Percentiles rank a stretch among this genome's conserved stretches.
These are phyloP conservation scores for Cinchona pubescens DNA, from an alignment of 257 asterid species.

Conservation along the genomic window DNA sequence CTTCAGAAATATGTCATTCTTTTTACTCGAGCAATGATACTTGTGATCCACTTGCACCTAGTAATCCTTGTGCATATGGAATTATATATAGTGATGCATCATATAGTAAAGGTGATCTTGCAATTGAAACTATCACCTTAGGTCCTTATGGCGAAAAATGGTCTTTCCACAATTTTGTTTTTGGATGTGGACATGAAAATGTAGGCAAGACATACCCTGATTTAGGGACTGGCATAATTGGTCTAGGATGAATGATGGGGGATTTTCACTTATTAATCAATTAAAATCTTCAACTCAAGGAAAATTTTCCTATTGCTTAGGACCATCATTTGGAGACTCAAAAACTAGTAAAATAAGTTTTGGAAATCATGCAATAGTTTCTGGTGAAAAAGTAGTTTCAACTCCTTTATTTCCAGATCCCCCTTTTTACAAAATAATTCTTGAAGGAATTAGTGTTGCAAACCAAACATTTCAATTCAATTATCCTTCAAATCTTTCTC, in stretches of 20 bases:
- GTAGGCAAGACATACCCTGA: constrained; percentile 20
- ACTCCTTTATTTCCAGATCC: constrained; percentile 15
- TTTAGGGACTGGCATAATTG: constrained; percentile 15
- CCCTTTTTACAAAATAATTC: constrained; percentile 18
- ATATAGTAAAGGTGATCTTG: no score
- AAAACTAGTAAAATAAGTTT: constrained; percentile 33
- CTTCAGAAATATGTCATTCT: not conserved
- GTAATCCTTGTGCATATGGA: no score
- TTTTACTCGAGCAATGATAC: no score
- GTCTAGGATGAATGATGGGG: constrained; percentile 39
- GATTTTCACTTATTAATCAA: constrained; percentile 32
- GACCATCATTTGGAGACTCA: not conserved
- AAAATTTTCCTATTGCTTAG: constrained; percentile 44
- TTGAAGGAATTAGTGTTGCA: constrained; percentile 31
- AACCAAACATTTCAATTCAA: not conserved
- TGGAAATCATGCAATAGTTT: constrained; percentile 27
- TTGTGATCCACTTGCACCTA: no score
- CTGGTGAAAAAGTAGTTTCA: constrained; percentile 22
- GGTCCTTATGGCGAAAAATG: not conserved
- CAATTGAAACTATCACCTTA: constrained; percentile 31
- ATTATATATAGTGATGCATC: no score
- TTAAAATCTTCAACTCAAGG: constrained; percentile 19
- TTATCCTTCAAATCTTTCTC: not conserved
- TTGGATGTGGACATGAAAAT: constrained; percentile 34
- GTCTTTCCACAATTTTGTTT: constrained; percentile 12